Evolutionary conservation across 495 filamentous ascomycete species (phyloP).

Genomic region (Penicillium fimorum): DNA sequence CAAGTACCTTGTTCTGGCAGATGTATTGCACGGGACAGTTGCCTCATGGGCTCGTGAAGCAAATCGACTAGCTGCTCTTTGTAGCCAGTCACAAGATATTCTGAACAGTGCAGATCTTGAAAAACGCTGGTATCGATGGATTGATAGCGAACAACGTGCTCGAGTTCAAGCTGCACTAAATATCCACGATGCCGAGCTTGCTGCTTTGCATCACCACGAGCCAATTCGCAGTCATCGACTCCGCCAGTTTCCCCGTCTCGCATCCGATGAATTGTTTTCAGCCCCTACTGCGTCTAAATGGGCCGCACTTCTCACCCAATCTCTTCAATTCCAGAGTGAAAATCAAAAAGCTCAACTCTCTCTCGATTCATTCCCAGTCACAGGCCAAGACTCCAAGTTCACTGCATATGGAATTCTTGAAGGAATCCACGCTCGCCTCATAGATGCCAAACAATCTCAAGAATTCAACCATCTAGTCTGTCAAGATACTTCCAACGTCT

Average conservation of each 20-base stretch:
- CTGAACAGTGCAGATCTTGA: constrained; percentile 14
- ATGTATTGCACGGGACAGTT: constrained; percentile 41
- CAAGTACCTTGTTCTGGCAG: constrained; percentile 28
- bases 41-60: constrained; percentile 36
- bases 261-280: constrained; percentile 29
- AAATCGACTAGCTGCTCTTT: constrained; percentile 11
- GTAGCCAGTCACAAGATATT: constrained; percentile 16
- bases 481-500: constrained; percentile 14
- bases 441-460: constrained; percentile 20
- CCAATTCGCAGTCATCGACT: constrained; percentile 31
- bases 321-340: not conserved
- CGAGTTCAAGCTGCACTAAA: constrained; percentile 29
- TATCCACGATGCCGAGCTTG: constrained; percentile 39
- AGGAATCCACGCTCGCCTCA: constrained; percentile 20
- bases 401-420: constrained; percentile 26
- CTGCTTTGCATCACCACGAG: constrained; percentile 33
- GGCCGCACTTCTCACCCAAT: constrained; percentile 19
- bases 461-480: constrained; percentile 14
- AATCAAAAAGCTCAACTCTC: not conserved
- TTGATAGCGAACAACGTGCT: constrained; percentile 17
- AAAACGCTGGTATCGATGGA: constrained; percentile 23
- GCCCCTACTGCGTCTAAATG: constrained; percentile 34
- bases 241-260: constrained; percentile 18
- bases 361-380: constrained; percentile 12
- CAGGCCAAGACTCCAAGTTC: constrained; percentile 17